Conservation (phyloP, 2,329 filamentous ascomycete genomes). For the Colletotrichum tofieldiae region DNA sequence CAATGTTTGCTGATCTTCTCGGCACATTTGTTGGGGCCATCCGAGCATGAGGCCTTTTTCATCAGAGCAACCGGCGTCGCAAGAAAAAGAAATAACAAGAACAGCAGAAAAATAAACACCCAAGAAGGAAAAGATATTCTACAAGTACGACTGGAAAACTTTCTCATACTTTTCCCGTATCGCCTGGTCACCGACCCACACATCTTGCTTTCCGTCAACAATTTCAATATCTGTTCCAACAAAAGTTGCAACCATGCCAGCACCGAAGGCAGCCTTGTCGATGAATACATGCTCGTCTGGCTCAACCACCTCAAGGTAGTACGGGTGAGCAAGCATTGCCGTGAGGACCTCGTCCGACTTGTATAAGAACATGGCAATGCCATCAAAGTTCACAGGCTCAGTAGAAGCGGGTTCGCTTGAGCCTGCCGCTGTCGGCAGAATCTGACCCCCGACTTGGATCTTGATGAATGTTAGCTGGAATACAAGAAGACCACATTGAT, state of each 20-base stretch:
- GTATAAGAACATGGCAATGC: constrained; percentile 52
- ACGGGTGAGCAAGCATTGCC: constrained; percentile 49
- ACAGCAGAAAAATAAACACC: too few relatives aligned
- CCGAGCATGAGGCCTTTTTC: background rate
- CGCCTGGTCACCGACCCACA: constrained; percentile 46
- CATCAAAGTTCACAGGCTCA: constrained; percentile 49
- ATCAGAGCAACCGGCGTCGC: background rate
- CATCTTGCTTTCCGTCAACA: constrained; percentile 45
- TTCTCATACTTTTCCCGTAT: constrained; percentile 45
- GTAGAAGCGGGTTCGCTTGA: constrained; percentile 42
- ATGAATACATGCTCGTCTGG: constrained; percentile 51
- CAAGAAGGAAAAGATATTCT: background rate
- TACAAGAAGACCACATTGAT: background rate
- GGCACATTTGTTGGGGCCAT: background rate
- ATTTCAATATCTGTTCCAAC: constrained; percentile 48
- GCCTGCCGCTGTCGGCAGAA: constrained; percentile 46
- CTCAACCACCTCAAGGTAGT: constrained; percentile 49
- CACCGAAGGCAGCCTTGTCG: constrained; percentile 48
- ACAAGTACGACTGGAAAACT: constrained; percentile 45
- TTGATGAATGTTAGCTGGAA: constrained; percentile 9
- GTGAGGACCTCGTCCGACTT: constrained; percentile 44
- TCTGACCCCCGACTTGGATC: constrained; percentile 49
- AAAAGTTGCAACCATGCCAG: constrained; percentile 49
- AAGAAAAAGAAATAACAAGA: too few relatives aligned
- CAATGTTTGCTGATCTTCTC: background rate